phyloP scores from a whole-genome alignment of 768 basidiomycete species.

The Floccularia luteovirens region DNA sequence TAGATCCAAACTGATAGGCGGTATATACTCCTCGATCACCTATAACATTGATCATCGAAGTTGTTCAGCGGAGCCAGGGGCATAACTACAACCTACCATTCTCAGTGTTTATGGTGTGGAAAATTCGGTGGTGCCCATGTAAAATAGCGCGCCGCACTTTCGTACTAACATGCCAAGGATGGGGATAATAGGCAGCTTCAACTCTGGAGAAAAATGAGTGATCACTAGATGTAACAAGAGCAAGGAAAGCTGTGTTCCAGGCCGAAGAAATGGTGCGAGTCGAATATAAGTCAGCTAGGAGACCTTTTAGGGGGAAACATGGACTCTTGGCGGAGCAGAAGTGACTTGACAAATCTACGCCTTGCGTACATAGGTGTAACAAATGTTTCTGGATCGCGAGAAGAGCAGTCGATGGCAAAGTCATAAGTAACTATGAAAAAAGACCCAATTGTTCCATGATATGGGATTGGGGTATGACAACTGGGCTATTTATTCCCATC shows the following conservation, averaged over 20 bases:
- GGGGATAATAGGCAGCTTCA: conserved; percentile 21
- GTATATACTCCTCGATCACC: conserved; percentile 20
- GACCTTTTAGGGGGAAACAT: neutral
- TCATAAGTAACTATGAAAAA: too few species aligned
- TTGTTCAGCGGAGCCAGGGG: neutral
- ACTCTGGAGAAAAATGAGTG: conserved; percentile 12
- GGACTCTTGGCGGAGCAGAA: neutral
- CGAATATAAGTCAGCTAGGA: neutral
- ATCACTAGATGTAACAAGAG: neutral
- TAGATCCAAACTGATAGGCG: conserved; percentile 17
- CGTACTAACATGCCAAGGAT: conserved; percentile 23
- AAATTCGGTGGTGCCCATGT: conserved; percentile 17
- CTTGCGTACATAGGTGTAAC: too few species aligned
- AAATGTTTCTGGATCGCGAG: too few species aligned
- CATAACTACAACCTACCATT: conserved; percentile 10
- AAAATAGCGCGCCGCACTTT: conserved; percentile 15
- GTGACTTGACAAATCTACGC: neutral
- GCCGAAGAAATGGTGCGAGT: conserved; percentile 7
- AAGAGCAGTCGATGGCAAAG: too few species aligned
- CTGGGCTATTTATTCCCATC: too few species aligned
- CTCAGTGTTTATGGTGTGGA: conserved; percentile 18
- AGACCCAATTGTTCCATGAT: too few species aligned
- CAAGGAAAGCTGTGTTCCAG: conserved; percentile 13
- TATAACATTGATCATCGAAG: conserved; percentile 1
- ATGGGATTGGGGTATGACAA: too few species aligned